Base-by-base conservation (phyloP, 176 grass and related monocot genomes). In the Oryza australiensis region DNA sequence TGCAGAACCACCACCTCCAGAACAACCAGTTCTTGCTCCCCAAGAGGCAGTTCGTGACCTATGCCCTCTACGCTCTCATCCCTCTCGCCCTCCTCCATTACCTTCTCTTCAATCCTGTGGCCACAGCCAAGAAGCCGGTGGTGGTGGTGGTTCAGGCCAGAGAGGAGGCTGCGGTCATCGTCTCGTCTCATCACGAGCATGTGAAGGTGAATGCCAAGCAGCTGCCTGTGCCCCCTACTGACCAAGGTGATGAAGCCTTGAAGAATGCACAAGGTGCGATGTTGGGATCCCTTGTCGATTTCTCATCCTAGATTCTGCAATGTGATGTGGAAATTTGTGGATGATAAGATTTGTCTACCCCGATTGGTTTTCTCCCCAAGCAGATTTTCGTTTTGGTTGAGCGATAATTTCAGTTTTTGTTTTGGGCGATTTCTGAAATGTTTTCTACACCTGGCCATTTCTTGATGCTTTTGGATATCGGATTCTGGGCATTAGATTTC, bases 1-100 rank as follows among this genome's bases (percentile, higher is more conserved):
- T 74, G 24, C 87, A 81, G 53, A 85, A 34, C 29, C 77, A 83
- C 20, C 83, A 83, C 32, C 33, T 80, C 41, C 71, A 80, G 34
- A 87, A 37, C 78, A 40, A 46, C 64, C 75, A 79, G 16, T 26
- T 80, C 41, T 0, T 42, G 20, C 73, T 79, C 7, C 81, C 63
- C 53, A 85, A 49, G 55, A 91, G 77, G 80, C 90, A 86, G 26
- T 45, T 94, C 38, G 6, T 92, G 34, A 68, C 73, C 5, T 97
- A 84, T 22, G n/a, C 64, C 26, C 43, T 97, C 80, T 97, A 74
- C 37, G 73, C 86, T 32, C 74, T 97, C 30, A 3, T 97, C 75
- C 83, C 86, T 12, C 63, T 97, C 26, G 88, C 87, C 13, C 70
- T 94, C 63, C 78, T 92, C 88, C 95, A 92, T 29, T 77, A 89